Evolutionary conservation across 1,139 yeast genomes (phyloP).

Genomic region (Sugiyamaella paludigena): DNA sequence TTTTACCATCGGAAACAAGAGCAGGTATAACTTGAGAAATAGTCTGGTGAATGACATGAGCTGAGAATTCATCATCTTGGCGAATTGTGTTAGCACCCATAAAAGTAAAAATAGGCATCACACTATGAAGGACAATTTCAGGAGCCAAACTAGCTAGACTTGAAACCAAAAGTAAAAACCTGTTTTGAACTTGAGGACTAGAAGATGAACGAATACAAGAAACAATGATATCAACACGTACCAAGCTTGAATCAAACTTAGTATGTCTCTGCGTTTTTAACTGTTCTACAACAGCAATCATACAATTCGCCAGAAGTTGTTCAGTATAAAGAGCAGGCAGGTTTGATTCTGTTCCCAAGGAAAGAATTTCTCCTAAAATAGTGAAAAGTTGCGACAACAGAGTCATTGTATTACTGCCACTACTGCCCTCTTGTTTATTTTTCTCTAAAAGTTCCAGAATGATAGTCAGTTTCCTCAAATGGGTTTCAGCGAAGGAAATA

Average conservation of each 20-base stretch:
- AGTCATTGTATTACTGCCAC: constrained; percentile 26
- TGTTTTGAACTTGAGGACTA: constrained; percentile 93
- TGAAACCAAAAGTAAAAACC: constrained; percentile 78
- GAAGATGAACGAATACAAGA: constrained; percentile 84
- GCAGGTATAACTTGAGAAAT: constrained; percentile 91
- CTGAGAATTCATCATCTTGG: constrained; percentile 94
- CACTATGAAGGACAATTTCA: constrained; percentile 88
- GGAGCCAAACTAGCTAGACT: constrained; percentile 87
- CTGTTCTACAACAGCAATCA: constrained; percentile 63
- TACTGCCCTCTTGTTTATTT: constrained; percentile 46
- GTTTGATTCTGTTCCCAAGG: constrained; percentile 86
- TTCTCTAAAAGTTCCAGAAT: constrained; percentile 75
- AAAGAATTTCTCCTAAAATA: constrained; percentile 78
- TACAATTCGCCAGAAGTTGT: constrained; percentile 84
- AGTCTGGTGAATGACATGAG: constrained; percentile 89
- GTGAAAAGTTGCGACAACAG: constrained; percentile 53
- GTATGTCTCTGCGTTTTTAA: constrained; percentile 27
- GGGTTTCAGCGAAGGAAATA: constrained; percentile 70
- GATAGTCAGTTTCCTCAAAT: constrained; percentile 73
- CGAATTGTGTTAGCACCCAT: constrained; percentile 98
- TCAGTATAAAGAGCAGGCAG: constrained; percentile 88
- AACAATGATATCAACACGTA: constrained; percentile 87
- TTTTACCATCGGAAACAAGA: constrained; percentile 58
- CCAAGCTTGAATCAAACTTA: constrained; percentile 58
- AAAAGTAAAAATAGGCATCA: constrained; percentile 97